Conservation (phyloP, 495 filamentous ascomycete species). For the Acidomyces sp. region DNA sequence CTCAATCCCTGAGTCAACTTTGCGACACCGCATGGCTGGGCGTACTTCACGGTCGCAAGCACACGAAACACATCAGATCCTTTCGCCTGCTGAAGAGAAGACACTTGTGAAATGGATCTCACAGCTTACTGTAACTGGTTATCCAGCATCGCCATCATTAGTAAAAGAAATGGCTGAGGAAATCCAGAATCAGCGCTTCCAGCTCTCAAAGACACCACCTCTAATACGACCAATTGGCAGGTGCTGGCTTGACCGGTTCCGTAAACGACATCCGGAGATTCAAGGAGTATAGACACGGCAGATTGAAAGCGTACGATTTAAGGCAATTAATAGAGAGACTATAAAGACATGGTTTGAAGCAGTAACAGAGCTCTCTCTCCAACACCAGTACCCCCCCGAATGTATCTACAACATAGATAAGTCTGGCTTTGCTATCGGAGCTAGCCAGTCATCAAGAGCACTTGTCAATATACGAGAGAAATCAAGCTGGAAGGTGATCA, state of each 20-base stretch:
- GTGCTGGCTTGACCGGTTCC: slow-evolving; percentile 7
- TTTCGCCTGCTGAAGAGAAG: slow-evolving; percentile 3
- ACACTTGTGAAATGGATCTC: slow-evolving; percentile 3
- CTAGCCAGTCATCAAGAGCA: no score
- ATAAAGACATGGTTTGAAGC: slow-evolving; percentile 9
- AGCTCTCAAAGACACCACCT: slow-evolving; percentile 1
- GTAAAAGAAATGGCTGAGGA: slow-evolving; percentile 7
- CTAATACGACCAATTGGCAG: slow-evolving; percentile 1
- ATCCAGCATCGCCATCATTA: slow-evolving; percentile 2
- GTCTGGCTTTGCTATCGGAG: no score
- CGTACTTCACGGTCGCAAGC: no score
- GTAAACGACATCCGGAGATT: slow-evolving; percentile 2
- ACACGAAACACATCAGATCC: slow-evolving; percentile 2
- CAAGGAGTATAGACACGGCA: slow-evolving; percentile 7
- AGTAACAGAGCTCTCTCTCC: slow-evolving; percentile 2
- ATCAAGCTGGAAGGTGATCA: slow-evolving; percentile 8
- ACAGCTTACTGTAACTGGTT: slow-evolving; percentile 3
- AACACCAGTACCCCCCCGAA: slow-evolving; percentile 4
- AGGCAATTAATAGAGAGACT: background rate
- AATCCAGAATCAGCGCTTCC: background rate
- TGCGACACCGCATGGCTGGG: no score
- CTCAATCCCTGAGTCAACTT: no score
- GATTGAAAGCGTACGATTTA: no score
- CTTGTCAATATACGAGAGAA: no score
- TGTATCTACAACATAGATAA: slow-evolving; percentile 7